Evolutionary conservation across 2,329 filamentous ascomycete species (phyloP), one percentile per base, ranked within the genome.

Genomic region (Didymella lethalis): DNA sequence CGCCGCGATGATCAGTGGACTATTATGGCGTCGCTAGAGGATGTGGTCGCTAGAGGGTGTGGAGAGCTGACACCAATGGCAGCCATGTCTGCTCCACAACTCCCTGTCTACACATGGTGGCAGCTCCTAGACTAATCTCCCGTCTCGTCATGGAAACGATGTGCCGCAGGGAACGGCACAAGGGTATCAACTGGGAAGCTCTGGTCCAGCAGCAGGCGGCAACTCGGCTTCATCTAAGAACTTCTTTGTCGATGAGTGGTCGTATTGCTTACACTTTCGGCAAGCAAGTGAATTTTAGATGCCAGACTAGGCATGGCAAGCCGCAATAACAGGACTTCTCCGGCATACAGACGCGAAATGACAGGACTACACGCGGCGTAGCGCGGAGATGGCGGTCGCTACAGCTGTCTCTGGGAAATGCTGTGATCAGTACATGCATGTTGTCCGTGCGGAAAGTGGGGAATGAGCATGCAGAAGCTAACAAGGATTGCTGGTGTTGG

Each of bases 61-160:
- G 59, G 58, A 68, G 50, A 64, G 56, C 52, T 67, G 50, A 62
- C 63, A 66, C 58, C 55, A 65, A 62, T 61, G 63, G 58, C 44
- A 65, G 28, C 50, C 46, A 38, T 46, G 48, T 40, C 47, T 56
- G 52, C 59, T 64, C 41, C 58, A 50, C 49, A 11, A 31, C 45
- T 53, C 62, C 54, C 61, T 61, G 55, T 58, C 40, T 44, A 52
- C 49, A 55, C 49, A 55, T 41, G 58, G 60, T 60, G 61, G 51
- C 31, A 63, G 52, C 55, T 23, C 51, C 52, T 55, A 57, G 59
- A 63, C 18, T 26, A 40, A 47, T 49, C 40, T 54, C n/a, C 46
- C 36, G 38, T 32, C 47, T 61, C 66, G 64, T 62, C 66, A 64
- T 67, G 58, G 54, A 51, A 48, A 59, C 50, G 58, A 48, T 50